Evolutionary conservation across 306 rosid species (phyloP), one percentile per base, ranked within the genome.

Genomic region (Canavalia ensiformis): DNA sequence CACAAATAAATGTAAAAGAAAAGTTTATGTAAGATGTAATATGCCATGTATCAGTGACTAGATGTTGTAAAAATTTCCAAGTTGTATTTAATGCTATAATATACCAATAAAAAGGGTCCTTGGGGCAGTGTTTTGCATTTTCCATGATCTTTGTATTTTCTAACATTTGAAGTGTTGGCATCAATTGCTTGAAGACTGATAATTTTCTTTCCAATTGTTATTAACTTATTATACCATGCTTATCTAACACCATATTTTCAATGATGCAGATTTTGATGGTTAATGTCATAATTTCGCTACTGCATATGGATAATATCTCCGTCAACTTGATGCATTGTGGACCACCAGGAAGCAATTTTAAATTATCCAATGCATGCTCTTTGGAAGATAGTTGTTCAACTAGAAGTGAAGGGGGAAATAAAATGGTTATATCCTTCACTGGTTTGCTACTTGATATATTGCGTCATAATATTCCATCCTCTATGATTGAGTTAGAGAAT

Each of bases 241-340:
- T 56, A 68, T 62, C 52, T 54, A 51, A 57, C n/a, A 29, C 49
- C 25, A n/a, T 34, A 5, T 80, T 65, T 87, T 69, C 39, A 12
- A 81, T 83, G 54, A 47, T 82, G 87, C 88, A 95, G 99, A 88
- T 95, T 75, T 90, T 91, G 85, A 89, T 93, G 96, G 97, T 90
- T 86, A 93, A 90, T 84, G 83, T 88, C 74, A 81, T 89, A 74
- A 86, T 95, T 74, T 95, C 99, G 31, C 90, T 91, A 69, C 81
- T 95, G 86, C 98, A 91, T 86, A 93, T 95, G 96, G 92, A 90
- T 83, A 93, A 88, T 86, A 87, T 89, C 75, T 91, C 98, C 77
- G 88, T 89, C 71, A 88, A 88, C 85, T 81, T 83, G 84, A 85
- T 76, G 58, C 92, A 89, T 82, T 87, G 90, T 56, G 86, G 83